Base-by-base conservation (phyloP, 768 basidiomycete genomes). In the Glaciozyma martinii region DNA sequence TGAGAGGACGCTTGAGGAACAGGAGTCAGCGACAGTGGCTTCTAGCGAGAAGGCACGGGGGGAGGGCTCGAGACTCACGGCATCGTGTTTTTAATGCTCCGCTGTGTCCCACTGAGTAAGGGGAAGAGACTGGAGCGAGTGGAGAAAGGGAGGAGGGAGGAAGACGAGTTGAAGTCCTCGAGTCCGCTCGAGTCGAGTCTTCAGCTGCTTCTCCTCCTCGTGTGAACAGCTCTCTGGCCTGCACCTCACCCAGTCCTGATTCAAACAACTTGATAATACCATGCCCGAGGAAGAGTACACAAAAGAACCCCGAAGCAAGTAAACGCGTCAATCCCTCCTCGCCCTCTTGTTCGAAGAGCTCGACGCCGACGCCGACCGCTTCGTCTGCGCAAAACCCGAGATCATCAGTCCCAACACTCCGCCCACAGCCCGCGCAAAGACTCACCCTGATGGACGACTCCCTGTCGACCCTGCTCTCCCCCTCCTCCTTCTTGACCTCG, bases 371-470 rank as follows among this genome's bases (percentile, higher is more conserved):
- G 40, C 56, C 16, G 42, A 43, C n/a, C 56, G 40, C 25, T 57
- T 57, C 27, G 15, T 29, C 56, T 57, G 42, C 42, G 56, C 33
- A 25, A n/a, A n/a, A 30, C 19, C 7, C 13, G 16, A 27, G 15
- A 1, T 21, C 13, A 40, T 44, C 56, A 43, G 40, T 23, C 0
- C n/a, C 25, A 3, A 19, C 3, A 13, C 13, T 7, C 23, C 16
- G 19, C 5, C 13, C n/a, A 44, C 2, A 16, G 16, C n/a, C 25
- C 13, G 18, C 27, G 2, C 27, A 40, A 3, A 6, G n/a, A 54
- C 60, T 52, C 56, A 66, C 65, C 50, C 65, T 46, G 3, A 42
- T 32, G 7, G 49, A 59, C 37, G 46, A n/a, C 21, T 50, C 64
- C 46, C 44, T 56, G n/a, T 52, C 59, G 33, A 40, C 63, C 67